Conservation (phyloP, 768 basidiomycete species). For the Piloderma croceum region DNA sequence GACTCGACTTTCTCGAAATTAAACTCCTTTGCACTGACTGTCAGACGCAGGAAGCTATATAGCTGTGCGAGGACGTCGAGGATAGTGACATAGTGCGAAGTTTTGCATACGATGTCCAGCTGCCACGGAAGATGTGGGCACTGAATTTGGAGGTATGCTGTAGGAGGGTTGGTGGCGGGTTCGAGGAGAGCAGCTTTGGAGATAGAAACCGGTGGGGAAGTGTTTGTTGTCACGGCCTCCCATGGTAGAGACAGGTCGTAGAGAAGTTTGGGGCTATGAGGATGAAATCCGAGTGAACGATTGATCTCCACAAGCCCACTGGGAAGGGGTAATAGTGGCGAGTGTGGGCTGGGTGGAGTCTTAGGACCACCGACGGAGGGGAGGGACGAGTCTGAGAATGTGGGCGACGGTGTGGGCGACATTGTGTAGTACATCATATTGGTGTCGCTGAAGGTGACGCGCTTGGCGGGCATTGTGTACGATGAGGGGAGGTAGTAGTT, state of each 20-base stretch:
- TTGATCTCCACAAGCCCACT: conserved; percentile 24
- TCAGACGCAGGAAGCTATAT: conserved; percentile 37
- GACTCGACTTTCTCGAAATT: conserved; percentile 27
- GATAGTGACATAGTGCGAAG: conserved; percentile 29
- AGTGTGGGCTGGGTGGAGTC: conserved; percentile 16
- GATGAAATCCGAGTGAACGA: conserved; percentile 25
- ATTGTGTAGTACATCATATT: conserved; percentile 28
- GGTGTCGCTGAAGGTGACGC: conserved; percentile 27
- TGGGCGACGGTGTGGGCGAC: conserved; percentile 19
- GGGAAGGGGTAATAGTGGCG: conserved; percentile 12
- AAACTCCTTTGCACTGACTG: conserved; percentile 38
- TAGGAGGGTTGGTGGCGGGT: conserved; percentile 34
- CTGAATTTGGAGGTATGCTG: conserved; percentile 27
- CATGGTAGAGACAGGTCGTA: conserved; percentile 19
- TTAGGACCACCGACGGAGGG: conserved; percentile 24
- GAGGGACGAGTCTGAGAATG: conserved; percentile 24
- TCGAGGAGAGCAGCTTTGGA: conserved; percentile 6
- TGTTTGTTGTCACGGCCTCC: conserved; percentile 7
- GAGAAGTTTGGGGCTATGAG: conserved; percentile 16
- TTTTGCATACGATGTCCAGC: conserved; percentile 27
- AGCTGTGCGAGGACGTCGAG: conserved; percentile 45
- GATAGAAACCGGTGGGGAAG: not conserved
- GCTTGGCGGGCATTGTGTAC: conserved; percentile 20
- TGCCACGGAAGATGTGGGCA: conserved; percentile 29
- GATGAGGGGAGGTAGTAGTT: not conserved